Conservation (phyloP, 2,329 filamentous ascomycete species). For the Pseudocercospora crystallina region DNA sequence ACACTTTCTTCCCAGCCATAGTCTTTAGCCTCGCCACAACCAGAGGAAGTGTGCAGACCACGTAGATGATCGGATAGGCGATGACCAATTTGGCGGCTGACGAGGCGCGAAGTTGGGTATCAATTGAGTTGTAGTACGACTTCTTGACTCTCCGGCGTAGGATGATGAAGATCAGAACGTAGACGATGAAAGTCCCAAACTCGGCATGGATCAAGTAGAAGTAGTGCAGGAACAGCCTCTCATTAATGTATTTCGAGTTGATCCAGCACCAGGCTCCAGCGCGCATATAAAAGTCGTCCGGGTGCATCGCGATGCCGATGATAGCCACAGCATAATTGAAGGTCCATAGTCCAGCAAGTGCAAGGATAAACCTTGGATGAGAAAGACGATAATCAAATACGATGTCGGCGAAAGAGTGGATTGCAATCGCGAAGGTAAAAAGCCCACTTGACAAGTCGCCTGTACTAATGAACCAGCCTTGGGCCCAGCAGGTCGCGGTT, state of each 20-base stretch:
- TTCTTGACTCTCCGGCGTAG: slow-evolving; percentile 39
- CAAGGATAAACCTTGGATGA: slow-evolving; percentile 50
- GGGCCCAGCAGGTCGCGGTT: slow-evolving; percentile 57
- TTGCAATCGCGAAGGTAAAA: slow-evolving; percentile 64
- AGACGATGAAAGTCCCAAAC: slow-evolving; percentile 52
- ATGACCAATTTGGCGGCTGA: slow-evolving; percentile 57
- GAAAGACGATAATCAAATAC: slow-evolving; percentile 55
- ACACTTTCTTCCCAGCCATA: slow-evolving; percentile 51
- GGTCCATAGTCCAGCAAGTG: slow-evolving; percentile 54
- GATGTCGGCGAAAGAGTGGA: slow-evolving; percentile 64
- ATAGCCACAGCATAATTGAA: slow-evolving; percentile 60
- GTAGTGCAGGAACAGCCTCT: slow-evolving; percentile 63
- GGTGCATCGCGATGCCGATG: slow-evolving; percentile 48
- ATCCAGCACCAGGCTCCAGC: slow-evolving; percentile 69
- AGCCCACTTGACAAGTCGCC: slow-evolving; percentile 65
- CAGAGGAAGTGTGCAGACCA: slow-evolving; percentile 64
- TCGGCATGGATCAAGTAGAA: slow-evolving; percentile 60
- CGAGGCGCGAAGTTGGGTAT: slow-evolving; percentile 37
- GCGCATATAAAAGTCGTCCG: slow-evolving; percentile 56
- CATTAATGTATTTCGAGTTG: slow-evolving; percentile 50
- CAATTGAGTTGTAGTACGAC: slow-evolving; percentile 37
- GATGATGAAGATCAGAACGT: slow-evolving; percentile 44
- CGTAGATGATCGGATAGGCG: slow-evolving; percentile 66
- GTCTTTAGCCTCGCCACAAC: slow-evolving; percentile 62
- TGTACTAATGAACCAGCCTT: slow-evolving; percentile 66